Base-by-base conservation (phyloP, 352 stramenopile species). In the Pythium rishiriense region DNA sequence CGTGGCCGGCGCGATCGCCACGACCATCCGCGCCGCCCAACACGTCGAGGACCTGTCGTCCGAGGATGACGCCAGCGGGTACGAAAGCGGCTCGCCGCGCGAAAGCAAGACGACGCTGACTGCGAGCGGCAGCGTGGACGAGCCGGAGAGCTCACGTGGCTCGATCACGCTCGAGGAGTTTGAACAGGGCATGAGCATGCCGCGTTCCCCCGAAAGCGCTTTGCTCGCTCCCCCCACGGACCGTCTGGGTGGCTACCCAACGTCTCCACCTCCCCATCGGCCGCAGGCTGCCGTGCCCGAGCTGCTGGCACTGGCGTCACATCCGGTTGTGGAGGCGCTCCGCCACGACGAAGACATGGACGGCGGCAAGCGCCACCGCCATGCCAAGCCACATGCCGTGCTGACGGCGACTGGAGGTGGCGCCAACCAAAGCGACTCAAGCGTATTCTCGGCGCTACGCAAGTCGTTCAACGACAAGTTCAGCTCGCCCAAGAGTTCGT, bases 141-240 rank as follows among this genome's bases (percentile, higher is more conserved):
- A 43, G 37, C 6, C 37, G 1, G 37, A 43, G 37, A 19, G 1
- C 37, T 43, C 37, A 17, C 55, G 54, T 7, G 56, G 31, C 0
- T 73, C 66, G 0, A 79, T 89, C 25, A 89, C 79, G 21, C 43
- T 89, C 9, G 81, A 89, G 39, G 78, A 92, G 22, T 90, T 90
- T 66, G 79, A 85, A 25, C 68, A 72, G 33, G 78, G 79, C 25
- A 73, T 58, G n/a, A 19, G 24, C 4, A 56, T 67, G 42, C 61
- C 57, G 62, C n/a, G 72, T 42, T 61, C 61, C 8, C 42, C 31
- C 21, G 22, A 51, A n/a, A n/a, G n/a, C n/a, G n/a, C n/a, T n/a
- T n/a, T n/a, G n/a, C n/a, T n/a, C n/a, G n/a, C n/a, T n/a, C n/a
- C n/a, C n/a, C n/a, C n/a, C n/a, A n/a, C n/a, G n/a, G n/a, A n/a